These are phyloP conservation scores for Bipolaris victoriae DNA, from an alignment of 2,329 filamentous ascomycete genomes.

Conservation along the genomic window DNA sequence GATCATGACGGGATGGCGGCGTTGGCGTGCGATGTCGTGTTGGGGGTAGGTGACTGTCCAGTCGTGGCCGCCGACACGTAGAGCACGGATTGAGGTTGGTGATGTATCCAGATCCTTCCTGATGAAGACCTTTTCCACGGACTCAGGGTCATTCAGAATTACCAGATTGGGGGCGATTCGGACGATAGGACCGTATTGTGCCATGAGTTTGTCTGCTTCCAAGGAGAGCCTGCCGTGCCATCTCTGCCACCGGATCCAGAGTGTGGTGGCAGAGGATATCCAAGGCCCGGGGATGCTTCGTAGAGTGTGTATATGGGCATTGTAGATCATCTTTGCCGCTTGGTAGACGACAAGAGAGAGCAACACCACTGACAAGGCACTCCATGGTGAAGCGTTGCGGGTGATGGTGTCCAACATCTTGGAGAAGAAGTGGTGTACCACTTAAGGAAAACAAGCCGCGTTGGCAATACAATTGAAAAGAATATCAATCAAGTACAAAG, in stretches of 20 bases:
- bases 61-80: constrained; percentile 28
- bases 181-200: constrained; percentile 26
- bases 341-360: neutral
- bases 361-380: neutral
- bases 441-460: neutral
- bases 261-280: constrained; percentile 24
- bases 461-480: neutral
- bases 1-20: constrained; percentile 30
- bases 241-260: constrained; percentile 30
- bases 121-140: constrained; percentile 26
- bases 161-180: constrained; percentile 29
- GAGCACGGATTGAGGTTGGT: constrained; percentile 26
- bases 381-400: neutral
- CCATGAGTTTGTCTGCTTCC: constrained; percentile 27
- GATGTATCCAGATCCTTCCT: constrained; percentile 28
- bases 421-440: neutral
- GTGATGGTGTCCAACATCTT: neutral
- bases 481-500: neutral
- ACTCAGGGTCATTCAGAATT: constrained; percentile 24
- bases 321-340: constrained; percentile 18
- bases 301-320: constrained; percentile 20
- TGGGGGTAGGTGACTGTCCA: constrained; percentile 33
- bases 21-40: constrained; percentile 21
- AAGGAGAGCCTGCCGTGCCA: constrained; percentile 28
- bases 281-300: constrained; percentile 25